phyloP scores from a whole-genome alignment of 1,139 yeast species.

The Magnusiomyces ingens region DNA sequence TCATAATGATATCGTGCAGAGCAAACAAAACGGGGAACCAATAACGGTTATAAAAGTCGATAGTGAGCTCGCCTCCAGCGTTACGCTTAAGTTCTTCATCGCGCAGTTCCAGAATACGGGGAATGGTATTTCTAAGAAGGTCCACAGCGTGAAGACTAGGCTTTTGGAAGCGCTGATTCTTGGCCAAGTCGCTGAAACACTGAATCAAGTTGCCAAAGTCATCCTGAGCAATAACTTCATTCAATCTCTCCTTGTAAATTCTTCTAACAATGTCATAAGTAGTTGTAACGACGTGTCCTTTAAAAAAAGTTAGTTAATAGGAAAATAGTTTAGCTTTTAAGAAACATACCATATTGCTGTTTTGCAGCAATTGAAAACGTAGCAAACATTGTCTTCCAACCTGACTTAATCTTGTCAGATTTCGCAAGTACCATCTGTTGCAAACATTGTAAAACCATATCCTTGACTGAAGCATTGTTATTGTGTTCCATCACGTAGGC shows the following conservation, averaged over 20 bases:
- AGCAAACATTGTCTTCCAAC: slow-evolving; percentile 87
- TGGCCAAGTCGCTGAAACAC: slow-evolving; percentile 74
- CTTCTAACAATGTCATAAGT: slow-evolving; percentile 58
- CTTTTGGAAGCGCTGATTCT: slow-evolving; percentile 77
- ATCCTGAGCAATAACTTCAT: slow-evolving; percentile 62
- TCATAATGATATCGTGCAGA: slow-evolving; percentile 84
- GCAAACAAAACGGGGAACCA: slow-evolving; percentile 85
- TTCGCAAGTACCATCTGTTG: slow-evolving; percentile 79
- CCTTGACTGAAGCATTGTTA: slow-evolving; percentile 64
- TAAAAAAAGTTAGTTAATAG: slow-evolving; percentile 20
- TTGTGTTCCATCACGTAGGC: slow-evolving; percentile 70
- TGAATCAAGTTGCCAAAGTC: slow-evolving; percentile 67
- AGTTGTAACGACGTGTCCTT: slow-evolving; percentile 46
- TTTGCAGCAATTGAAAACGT: slow-evolving; percentile 64
- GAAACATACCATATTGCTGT: slow-evolving; percentile 32
- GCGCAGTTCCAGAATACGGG: slow-evolving; percentile 13
- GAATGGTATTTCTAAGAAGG: slow-evolving; percentile 52
- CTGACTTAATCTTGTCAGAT: slow-evolving; percentile 71
- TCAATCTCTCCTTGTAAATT: slow-evolving; percentile 57
- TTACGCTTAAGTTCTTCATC: slow-evolving; percentile 18
- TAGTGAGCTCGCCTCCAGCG: slow-evolving; percentile 30
- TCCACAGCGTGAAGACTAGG: slow-evolving; percentile 75
- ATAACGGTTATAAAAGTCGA: slow-evolving; percentile 41
- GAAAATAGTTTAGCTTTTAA: not conserved
- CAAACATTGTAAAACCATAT: slow-evolving; percentile 85